A percentile compares a stretch with the other conserved stretches of the same genome.
Conservation (phyloP, 345 rosid genomes). For the Excoecaria agallocha region DNA sequence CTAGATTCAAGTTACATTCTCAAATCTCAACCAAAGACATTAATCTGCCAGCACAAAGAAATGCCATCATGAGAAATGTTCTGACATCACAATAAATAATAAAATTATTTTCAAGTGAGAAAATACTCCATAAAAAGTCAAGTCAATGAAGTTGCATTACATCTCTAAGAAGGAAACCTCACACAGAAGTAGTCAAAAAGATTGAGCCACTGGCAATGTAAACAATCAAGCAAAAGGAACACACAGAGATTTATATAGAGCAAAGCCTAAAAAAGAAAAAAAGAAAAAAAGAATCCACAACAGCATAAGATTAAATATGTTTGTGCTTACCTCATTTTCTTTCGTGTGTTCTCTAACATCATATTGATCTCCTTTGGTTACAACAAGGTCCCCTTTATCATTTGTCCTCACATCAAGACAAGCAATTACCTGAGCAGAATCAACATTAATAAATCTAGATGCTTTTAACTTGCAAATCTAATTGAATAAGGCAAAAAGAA, state of each 20-base stretch:
- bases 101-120: background rate
- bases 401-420: constrained; percentile 97
- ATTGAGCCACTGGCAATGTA: background rate
- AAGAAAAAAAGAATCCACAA: background rate
- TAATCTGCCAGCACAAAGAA: background rate
- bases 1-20: background rate
- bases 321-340: constrained; percentile 71
- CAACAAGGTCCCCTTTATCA: constrained; percentile 96
- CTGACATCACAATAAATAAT: background rate
- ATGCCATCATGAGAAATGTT: background rate
- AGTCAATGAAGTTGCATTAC: background rate
- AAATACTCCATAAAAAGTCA: background rate
- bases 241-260: background rate
- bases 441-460: constrained; percentile 4
- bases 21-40: background rate
- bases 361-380: constrained; percentile 96
- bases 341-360: constrained; percentile 82
- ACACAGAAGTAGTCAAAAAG: background rate
- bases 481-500: background rate
- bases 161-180: background rate
- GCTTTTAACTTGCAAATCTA: constrained; percentile 10
- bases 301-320: background rate
- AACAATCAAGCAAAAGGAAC: background rate
- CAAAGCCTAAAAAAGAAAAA: background rate
- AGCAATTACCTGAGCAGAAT: constrained; percentile 73